Evolutionary conservation across 2,329 filamentous ascomycete genomes (phyloP).

Genomic region (Incumbomyces delicatus): DNA sequence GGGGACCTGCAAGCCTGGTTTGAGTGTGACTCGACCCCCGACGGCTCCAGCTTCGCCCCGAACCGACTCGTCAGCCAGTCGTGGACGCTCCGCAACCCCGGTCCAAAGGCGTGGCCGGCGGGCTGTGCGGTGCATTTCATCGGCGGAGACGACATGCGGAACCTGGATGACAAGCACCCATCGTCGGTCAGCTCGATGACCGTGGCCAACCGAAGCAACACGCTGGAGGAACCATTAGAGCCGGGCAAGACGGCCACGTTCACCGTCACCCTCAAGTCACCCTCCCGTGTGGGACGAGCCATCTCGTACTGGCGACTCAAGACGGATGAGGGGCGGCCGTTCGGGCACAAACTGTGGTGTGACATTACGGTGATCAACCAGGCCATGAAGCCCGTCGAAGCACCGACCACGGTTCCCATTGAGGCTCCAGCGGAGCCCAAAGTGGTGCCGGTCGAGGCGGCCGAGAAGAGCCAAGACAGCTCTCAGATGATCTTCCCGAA

Average conservation of each 20-base stretch:
- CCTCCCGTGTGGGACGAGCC: constrained; percentile 62
- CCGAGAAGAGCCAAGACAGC: constrained; percentile 23
- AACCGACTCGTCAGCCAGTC: constrained; percentile 75
- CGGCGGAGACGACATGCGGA: constrained; percentile 93
- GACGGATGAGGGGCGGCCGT: constrained; percentile 65
- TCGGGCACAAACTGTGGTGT: constrained; percentile 92
- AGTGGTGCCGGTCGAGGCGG: constrained; percentile 5
- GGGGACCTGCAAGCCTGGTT: constrained; percentile 56
- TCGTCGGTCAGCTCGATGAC: constrained; percentile 68
- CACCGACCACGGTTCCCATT: constrained; percentile 17
- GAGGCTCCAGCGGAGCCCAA: neutral
- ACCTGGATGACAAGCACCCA: constrained; percentile 69
- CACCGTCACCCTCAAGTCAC: constrained; percentile 74
- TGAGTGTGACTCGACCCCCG: constrained; percentile 64
- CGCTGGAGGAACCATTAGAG: constrained; percentile 57
- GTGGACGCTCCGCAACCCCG: constrained; percentile 83
- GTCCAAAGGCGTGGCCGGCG: constrained; percentile 68
- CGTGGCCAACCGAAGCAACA: constrained; percentile 72
- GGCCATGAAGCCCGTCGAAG: constrained; percentile 7
- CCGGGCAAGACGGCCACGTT: constrained; percentile 71
- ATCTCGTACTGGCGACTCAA: constrained; percentile 98
- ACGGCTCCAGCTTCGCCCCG: constrained; percentile 63
- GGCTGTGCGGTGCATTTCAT: constrained; percentile 87
- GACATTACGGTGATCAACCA: constrained; percentile 61
- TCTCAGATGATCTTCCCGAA: constrained; percentile 90